Percentiles rank a stretch among this genome's conserved stretches.
phyloP scores from a whole-genome alignment of 129 eudicot species.

The Saussurea involucrata region DNA sequence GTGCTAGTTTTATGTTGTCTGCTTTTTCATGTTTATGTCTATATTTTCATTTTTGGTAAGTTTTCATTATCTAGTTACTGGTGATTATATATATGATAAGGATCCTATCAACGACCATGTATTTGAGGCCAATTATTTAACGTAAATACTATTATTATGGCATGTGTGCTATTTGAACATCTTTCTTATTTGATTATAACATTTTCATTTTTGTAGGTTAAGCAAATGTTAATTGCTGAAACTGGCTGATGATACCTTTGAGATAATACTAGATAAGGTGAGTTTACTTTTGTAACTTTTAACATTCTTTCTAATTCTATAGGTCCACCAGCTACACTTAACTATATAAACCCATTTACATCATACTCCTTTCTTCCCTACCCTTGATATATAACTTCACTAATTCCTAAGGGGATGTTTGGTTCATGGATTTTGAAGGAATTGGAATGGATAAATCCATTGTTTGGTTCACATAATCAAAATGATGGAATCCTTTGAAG shows the following conservation, averaged over 20 bases:
- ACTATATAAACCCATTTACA: too few relatives aligned
- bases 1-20: neutral
- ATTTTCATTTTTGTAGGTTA: neutral
- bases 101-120: neutral
- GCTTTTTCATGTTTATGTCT: neutral
- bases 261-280: neutral
- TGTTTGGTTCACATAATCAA: too few relatives aligned
- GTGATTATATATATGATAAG: neutral
- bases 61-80: neutral
- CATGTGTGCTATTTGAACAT: neutral
- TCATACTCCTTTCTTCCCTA: too few relatives aligned
- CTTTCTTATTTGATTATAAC: neutral
- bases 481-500: too few relatives aligned
- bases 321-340: too few relatives aligned
- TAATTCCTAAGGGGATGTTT: too few relatives aligned
- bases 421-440: too few relatives aligned
- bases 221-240: neutral
- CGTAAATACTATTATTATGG: neutral
- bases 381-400: too few relatives aligned
- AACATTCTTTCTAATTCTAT: too few relatives aligned
- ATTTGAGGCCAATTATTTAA: neutral
- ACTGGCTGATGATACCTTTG: neutral
- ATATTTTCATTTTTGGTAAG: neutral
- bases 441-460: too few relatives aligned
- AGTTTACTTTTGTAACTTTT: neutral